Evolutionary conservation across 1,284 basidiomycete species (phyloP).

Genomic region (Microbotryum intermedium): DNA sequence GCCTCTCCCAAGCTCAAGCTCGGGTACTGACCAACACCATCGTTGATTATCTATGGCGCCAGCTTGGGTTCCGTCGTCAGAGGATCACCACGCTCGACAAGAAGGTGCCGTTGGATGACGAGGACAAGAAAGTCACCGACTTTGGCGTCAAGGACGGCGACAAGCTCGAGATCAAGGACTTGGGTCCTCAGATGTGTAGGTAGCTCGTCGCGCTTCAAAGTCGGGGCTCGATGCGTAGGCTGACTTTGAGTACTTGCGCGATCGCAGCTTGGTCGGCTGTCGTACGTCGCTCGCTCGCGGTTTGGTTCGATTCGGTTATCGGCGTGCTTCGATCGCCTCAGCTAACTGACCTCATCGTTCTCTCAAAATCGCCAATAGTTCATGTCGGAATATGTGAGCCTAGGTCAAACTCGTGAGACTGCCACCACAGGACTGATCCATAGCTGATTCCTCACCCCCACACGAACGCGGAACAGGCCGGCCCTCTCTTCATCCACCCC

Average conservation of each 20-base stretch:
- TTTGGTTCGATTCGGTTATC: background rate
- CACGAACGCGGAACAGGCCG: conserved; percentile 54
- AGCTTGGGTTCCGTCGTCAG: conserved; percentile 43
- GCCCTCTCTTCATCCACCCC: conserved; percentile 86
- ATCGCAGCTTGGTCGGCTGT: conserved; percentile 60
- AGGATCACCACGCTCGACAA: conserved; percentile 58
- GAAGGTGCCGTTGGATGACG: conserved; percentile 55
- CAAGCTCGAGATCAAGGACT: conserved; percentile 69
- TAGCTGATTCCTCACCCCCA: background rate
- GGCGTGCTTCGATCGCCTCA: background rate
- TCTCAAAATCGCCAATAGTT: conserved; percentile 42
- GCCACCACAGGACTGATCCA: background rate
- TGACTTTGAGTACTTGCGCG: background rate
- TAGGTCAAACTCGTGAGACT: background rate
- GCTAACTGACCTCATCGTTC: background rate
- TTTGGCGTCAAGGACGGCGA: conserved; percentile 53
- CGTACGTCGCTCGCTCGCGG: conserved; percentile 10
- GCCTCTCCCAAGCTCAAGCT: no score
- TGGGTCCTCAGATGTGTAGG: conserved; percentile 68
- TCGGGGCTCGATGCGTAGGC: background rate
- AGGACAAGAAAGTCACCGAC: conserved; percentile 49
- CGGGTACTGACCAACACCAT: background rate
- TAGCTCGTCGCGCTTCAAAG: background rate
- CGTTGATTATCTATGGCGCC: background rate
- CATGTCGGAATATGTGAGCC: conserved; percentile 72